Evolutionary conservation across 352 stramenopile genomes (phyloP), one percentile per base, ranked within the genome.

Genomic region (Phytophthora foliorum): DNA sequence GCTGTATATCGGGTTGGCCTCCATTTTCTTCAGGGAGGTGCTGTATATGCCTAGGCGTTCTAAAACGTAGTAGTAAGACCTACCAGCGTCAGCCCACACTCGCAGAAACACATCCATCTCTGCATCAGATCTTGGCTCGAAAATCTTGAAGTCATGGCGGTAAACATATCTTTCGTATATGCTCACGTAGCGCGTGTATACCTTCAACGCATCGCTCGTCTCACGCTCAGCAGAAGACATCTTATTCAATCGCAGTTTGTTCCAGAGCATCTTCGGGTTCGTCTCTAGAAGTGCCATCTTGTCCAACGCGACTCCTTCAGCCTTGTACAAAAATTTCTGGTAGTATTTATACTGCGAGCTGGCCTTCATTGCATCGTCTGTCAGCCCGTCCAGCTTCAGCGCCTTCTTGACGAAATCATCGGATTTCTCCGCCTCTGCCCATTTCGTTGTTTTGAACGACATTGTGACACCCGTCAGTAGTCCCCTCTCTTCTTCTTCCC

Each of bases 401-500:
- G 48, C 48, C 25, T 54, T 39, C 48, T 14, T 22, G 25, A 54
- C 48, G 27, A 25, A 41, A 10, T 54, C 48, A 17, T 54, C 48
- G 4, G 48, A n/a, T 10, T 24, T 54, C 0, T 25, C 25, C 3
- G 48, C 17, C 17, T 41, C 16, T 3, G 10, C 48, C 48, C 25
- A 54, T 11, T 9, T 21, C 17, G 13, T 29, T 17, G 34, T 29
- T 9, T 39, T 19, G 6, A n/a, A 4, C 31, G 31, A 4, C 31
- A 14, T 14, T 14, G 4, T 38, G 31, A 38, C 10, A 38, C 31
- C 10, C 31, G 7, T 14, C 7, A 38, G 7, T 2, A 38, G 8
- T 14, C 31, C 31, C 7, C 31, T 38, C 31, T 38, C 31, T 9
- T 38, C 31, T 38, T 38, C 31, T 2, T 38, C 31, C n/a, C n/a